phyloP scores from a whole-genome alignment of 2,329 filamentous ascomycete genomes.

The Madurella fahalii region DNA sequence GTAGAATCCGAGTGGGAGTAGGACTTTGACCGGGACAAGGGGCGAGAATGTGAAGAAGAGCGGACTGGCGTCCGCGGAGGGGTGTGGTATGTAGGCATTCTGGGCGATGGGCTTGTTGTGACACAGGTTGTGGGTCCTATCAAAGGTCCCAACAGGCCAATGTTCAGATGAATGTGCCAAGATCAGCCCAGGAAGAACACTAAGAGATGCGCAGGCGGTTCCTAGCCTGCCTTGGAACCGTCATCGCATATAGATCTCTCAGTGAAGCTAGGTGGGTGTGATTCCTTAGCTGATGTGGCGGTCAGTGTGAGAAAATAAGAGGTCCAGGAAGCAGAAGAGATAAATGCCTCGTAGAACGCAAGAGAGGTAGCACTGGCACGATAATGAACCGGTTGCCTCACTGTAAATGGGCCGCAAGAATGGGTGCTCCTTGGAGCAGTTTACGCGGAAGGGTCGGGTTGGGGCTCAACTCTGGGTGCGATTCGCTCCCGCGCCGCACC shows the following conservation, averaged over 20 bases:
- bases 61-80: slow-evolving; percentile 16
- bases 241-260: too few relatives aligned
- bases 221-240: too few relatives aligned
- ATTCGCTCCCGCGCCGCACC: background rate
- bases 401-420: slow-evolving; percentile 1
- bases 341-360: background rate
- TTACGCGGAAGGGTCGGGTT: background rate
- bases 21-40: slow-evolving; percentile 23
- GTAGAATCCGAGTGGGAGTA: slow-evolving; percentile 18
- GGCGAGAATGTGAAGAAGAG: slow-evolving; percentile 18
- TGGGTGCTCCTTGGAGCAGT: slow-evolving; percentile 8
- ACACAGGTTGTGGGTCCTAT: background rate
- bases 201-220: too few relatives aligned
- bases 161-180: too few relatives aligned
- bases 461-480: too few relatives aligned
- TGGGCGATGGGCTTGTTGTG: background rate
- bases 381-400: background rate
- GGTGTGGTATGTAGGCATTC: slow-evolving; percentile 23
- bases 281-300: too few relatives aligned
- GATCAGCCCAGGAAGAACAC: too few relatives aligned
- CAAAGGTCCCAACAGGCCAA: too few relatives aligned
- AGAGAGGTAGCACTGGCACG: too few relatives aligned
- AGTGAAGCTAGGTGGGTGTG: too few relatives aligned
- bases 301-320: background rate
- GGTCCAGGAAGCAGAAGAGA: background rate